Evolutionary conservation across 2,329 filamentous ascomycete genomes (phyloP), one percentile per base, ranked within the genome.

Genomic region (Exophiala xenobiotica): DNA sequence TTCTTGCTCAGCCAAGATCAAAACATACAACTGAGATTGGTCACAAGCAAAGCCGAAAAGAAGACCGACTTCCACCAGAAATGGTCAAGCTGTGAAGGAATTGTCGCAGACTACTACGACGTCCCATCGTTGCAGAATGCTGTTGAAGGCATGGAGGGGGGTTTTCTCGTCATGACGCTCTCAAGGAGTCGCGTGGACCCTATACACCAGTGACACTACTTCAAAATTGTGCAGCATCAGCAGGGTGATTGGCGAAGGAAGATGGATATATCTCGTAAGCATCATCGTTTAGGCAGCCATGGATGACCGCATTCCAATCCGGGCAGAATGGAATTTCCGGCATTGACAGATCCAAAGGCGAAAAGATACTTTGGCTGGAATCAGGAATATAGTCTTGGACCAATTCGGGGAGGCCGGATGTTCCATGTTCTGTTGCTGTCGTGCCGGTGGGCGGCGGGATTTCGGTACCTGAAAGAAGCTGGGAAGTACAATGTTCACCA

Each of bases 281-380:
- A 37, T 23, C 43, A 23, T 39, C 37, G 37, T 6, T 39, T 8
- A 39, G 37, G 12, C 37, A 39, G 37, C 37, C 37, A 39, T 39
- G 18, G 37, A 39, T 39, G 18, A 52, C 26, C 8, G 54, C 57
- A 54, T 61, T 57, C 56, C 54, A 57, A 16, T 61, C 56, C 6
- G 59, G 48, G 46, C 54, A 49, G 33, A 55, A 56, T 11, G 52
- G 58, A 22, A 56, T 37, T 38, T 54, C 54, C 11, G 54, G 42
- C 43, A 58, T 51, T 26, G 45, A 51, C 37, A 58, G 31, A 41
- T 58, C 45, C 18, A 52, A 38, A 46, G 49, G 52, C 11, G 51
- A 56, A 27, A 55, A 47, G 33, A 52, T n/a, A 2, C 9, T 40
- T 49, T 51, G 40, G 33, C 48, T 42, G 19, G 47, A 23, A 33